phyloP scores from a whole-genome alignment of 768 basidiomycete genomes.

The Roridomyces roridus region DNA sequence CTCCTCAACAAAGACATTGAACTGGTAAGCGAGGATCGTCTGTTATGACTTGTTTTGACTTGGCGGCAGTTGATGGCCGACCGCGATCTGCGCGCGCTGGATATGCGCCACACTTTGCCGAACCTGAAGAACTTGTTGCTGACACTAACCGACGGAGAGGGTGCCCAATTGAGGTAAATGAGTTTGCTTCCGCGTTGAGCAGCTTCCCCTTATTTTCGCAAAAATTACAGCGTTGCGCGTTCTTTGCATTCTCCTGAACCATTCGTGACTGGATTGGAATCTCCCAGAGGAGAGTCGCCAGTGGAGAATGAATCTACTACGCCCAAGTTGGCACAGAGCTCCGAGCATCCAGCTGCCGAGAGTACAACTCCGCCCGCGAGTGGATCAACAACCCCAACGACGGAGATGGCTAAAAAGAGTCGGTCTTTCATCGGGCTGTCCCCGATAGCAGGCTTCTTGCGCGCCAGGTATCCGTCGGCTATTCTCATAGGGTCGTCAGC shows the following conservation, averaged over 20 bases:
- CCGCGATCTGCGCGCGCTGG: conserved; percentile 85
- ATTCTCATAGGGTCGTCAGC: conserved; percentile 31
- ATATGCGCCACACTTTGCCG: conserved; percentile 94
- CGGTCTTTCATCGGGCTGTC: conserved; percentile 64
- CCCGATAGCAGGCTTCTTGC: conserved; percentile 68
- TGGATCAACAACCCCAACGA: conserved; percentile 65
- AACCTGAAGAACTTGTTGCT: conserved; percentile 95
- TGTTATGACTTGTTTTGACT: conserved; percentile 7
- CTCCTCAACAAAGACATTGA: conserved; percentile 97
- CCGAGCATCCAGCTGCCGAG: conserved; percentile 37
- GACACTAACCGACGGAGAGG: conserved; percentile 79
- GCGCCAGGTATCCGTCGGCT: conserved; percentile 64
- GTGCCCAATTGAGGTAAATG: conserved; percentile 39
- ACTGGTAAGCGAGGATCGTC: conserved; percentile 60
- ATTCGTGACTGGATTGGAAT: conserved; percentile 26
- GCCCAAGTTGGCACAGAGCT: conserved; percentile 39
- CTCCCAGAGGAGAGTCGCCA: conserved; percentile 31
- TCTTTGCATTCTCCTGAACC: conserved; percentile 20
- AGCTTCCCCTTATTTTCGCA: conserved; percentile 25
- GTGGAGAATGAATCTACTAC: conserved; percentile 34
- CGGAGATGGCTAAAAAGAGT: conserved; percentile 39
- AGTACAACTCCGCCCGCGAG: conserved; percentile 53
- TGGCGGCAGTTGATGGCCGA: conserved; percentile 83
- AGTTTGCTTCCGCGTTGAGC: conserved; percentile 18
- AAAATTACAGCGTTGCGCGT: conserved; percentile 11